Conservation (phyloP, 306 rosid species). For the Gynostemma pentaphyllum region DNA sequence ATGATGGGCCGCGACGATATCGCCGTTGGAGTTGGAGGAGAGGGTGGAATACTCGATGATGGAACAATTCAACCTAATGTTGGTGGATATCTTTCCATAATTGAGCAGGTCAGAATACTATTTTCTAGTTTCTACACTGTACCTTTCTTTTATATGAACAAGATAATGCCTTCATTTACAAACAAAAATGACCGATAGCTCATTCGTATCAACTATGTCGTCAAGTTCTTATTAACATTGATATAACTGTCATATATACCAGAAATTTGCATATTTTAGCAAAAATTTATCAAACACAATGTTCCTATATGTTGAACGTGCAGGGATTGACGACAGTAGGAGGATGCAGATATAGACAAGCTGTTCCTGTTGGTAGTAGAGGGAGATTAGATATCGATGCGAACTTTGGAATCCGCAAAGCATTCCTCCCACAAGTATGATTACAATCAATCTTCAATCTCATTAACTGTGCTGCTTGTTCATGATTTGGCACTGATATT, state of each 20-base stretch:
- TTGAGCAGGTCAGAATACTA: slow-evolving; percentile 54
- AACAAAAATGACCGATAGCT: not conserved
- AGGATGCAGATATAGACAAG: slow-evolving; percentile 77
- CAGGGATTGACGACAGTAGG: slow-evolving; percentile 73
- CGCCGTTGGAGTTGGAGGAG: slow-evolving; percentile 89
- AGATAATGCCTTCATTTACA: not conserved
- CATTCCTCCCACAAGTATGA: slow-evolving; percentile 84
- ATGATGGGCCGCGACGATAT: slow-evolving; percentile 92
- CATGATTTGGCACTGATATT: not conserved
- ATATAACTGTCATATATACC: not conserved
- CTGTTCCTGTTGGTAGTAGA: slow-evolving; percentile 60
- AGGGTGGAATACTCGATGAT: slow-evolving; percentile 65
- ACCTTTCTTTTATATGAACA: not conserved
- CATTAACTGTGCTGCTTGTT: not conserved
- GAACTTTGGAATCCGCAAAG: slow-evolving; percentile 63
- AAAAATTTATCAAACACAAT: not conserved
- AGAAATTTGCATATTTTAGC: not conserved
- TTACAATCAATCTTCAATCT: not conserved
- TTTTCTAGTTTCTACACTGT: not conserved
- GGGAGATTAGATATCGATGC: slow-evolving; percentile 65
- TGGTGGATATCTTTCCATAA: slow-evolving; percentile 86
- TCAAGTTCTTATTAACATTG: not conserved
- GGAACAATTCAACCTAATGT: slow-evolving; percentile 71
- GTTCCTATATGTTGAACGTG: not conserved
- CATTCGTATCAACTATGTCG: not conserved